These are phyloP conservation scores for Brassica hybrid DNA, from an alignment of 441 rosid genomes.

Conservation along the genomic window DNA sequence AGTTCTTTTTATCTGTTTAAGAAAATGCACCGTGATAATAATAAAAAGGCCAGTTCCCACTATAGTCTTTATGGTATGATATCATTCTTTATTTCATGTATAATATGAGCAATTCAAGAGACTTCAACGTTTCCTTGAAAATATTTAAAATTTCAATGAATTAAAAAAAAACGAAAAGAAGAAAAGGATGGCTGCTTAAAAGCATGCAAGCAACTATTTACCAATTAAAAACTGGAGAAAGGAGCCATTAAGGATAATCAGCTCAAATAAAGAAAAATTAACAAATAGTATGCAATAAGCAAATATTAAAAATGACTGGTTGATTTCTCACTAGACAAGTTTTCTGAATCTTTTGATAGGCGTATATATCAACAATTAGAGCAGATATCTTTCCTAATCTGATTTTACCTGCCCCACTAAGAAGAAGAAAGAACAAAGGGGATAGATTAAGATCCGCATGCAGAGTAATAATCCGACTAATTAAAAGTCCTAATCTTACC, in stretches of 20 bases:
- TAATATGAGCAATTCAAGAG: conserved; percentile 26
- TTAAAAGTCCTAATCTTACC: conserved; percentile 9
- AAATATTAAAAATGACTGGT: background rate
- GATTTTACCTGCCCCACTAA: conserved; percentile 13
- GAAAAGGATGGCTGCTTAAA: conserved; percentile 32
- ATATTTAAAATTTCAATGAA: conserved; percentile 1
- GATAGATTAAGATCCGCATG: conserved; percentile 18
- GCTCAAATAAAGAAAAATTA: conserved; percentile 13
- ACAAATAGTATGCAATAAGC: background rate
- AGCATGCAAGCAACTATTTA: conserved; percentile 10
- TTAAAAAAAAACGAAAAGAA: conserved; percentile 6
- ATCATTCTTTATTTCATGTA: conserved; percentile 20
- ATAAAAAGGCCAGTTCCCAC: conserved; percentile 30
- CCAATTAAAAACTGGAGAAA: background rate
- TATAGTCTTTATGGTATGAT: conserved; percentile 31
- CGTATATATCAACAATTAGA: conserved; percentile 1
- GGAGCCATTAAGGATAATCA: conserved; percentile 4
- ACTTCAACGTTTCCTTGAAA: conserved; percentile 20
- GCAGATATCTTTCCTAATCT: conserved; percentile 6
- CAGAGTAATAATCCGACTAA: conserved; percentile 20
- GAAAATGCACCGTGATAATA: conserved; percentile 32
- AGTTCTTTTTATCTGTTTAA: conserved; percentile 27
- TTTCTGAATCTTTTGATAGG: conserved; percentile 2
- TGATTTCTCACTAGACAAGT: background rate
- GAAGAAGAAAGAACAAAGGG: conserved; percentile 9